Base-by-base conservation (phyloP, 257 asterid species). In the Oldenlandia corymbosa region DNA sequence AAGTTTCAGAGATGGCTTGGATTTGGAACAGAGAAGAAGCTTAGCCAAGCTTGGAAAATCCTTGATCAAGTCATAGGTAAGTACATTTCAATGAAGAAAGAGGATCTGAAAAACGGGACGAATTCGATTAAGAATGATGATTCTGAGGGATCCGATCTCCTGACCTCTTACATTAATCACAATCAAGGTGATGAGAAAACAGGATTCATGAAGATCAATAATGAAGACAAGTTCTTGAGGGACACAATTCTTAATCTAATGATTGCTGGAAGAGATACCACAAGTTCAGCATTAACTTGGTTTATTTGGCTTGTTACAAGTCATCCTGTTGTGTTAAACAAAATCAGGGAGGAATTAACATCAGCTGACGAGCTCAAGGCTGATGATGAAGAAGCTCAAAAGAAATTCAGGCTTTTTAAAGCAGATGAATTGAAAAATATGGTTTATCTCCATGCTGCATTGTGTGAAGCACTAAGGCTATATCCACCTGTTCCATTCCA, bases 401-500 rank as follows among this genome's bases (percentile, higher is more conserved):
- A 58, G 0, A 21, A n/a, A n/a, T n/a, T 70, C 58, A 65, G 70
- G 39, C 20, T 76, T 21, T 85, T 82, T 17, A 20, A 45, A 5
- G 67, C 28, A 0, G 78, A 78, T 6, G 83, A 78, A 18, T 49
- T 72, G 10, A 72, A 53, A 10, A 71, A 71, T 9, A 56, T 80
- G 5, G 80, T 71, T 28, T 82, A 82, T 64, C 42, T 85, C 10
- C 92, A 85, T 45, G 92, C 71, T 5, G 83, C 92, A 12, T 24
- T 85, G 6, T 72, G 83, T 58, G 92, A 85, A 62, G 64, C 86
- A 0, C 16, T 85, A 11, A 74, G 92, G 48, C 58, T 82, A 18
- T 85, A 85, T 48, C 92, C 88, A 20, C 84, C 92, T 0, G 88
- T 85, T 39, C 85, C 88, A 0, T 82, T 85, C 64, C 85, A 85